Conservation (phyloP, 192 early-diverging fungal species). For the Dissophora globulifera region DNA sequence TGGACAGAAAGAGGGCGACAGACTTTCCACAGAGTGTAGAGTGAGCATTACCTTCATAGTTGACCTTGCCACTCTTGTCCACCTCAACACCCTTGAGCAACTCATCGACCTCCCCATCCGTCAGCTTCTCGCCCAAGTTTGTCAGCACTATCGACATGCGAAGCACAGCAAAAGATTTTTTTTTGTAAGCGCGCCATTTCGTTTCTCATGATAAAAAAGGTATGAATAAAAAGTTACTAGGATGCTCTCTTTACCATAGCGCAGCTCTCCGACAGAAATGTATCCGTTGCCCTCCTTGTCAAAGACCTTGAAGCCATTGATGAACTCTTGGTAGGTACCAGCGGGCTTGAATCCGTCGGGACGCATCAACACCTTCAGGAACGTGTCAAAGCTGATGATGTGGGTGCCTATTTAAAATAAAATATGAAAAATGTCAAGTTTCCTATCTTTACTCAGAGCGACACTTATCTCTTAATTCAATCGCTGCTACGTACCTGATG, state of each 20-base stretch:
- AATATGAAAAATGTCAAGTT: neutral
- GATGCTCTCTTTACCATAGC: slow-evolving; percentile 64
- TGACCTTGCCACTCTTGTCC: slow-evolving; percentile 82
- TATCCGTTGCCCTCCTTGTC: slow-evolving; percentile 83
- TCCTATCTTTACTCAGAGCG: too few relatives aligned
- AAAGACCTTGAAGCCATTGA: slow-evolving; percentile 89
- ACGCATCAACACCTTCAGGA: slow-evolving; percentile 76
- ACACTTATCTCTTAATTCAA: too few relatives aligned
- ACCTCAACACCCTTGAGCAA: slow-evolving; percentile 78
- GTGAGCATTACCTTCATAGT: slow-evolving; percentile 85
- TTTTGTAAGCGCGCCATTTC: neutral
- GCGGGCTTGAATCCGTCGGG: slow-evolving; percentile 78
- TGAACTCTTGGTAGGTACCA: slow-evolving; percentile 80
- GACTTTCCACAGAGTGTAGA: neutral
- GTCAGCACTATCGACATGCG: slow-evolving; percentile 86
- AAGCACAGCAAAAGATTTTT: too few relatives aligned
- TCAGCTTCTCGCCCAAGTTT: slow-evolving; percentile 83
- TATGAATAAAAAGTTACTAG: neutral
- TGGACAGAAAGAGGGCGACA: neutral
- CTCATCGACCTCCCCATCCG: slow-evolving; percentile 83
- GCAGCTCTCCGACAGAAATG: slow-evolving; percentile 80
- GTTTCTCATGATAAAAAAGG: too few relatives aligned
- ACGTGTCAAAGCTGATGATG: slow-evolving; percentile 71
- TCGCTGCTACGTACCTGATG: slow-evolving; percentile 38
- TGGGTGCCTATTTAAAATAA: neutral